Evolutionary conservation across 169 alveolate species (phyloP), one percentile per base, ranked within the genome.

Genomic region (Plasmodium cynomolgi): DNA sequence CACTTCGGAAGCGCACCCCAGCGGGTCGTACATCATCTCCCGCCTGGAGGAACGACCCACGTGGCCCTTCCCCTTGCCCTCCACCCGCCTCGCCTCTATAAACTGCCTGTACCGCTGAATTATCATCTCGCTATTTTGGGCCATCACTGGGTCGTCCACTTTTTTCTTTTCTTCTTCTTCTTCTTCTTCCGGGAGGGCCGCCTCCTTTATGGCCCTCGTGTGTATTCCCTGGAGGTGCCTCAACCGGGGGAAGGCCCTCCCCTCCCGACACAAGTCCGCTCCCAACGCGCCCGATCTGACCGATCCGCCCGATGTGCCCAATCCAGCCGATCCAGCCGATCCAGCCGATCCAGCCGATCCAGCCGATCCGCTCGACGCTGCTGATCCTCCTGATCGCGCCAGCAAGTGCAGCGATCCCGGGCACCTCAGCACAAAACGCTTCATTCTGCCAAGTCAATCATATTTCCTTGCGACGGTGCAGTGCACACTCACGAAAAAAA

Each of bases 21-120:
- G 84, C 3, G 23, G 29, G 3, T 81, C 31, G 71, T 44, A 31
- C 39, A 39, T 29, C 39, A 39, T 29, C 31, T 44, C 58, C 41
- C 58, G 50, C 7, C 20, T 17, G 71, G 71, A 23, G 71, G 82
- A 20, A 17, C 3, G 20, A 20, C 26, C 31, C 8, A 20, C 34
- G 2, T 2, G 8, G 33, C 33, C 81, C 47, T 56, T 56, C 39
- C 23, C 26, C 13, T 20, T 79, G 33, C 9, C 3, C 33, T 47
- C 74, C 41, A 7, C 26, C 54, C 23, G 81, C 73, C 58, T 4
- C 34, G 8, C 20, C 26, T 91, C 84, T 81, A 91, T 39, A 6
- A 81, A 71, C 47, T 91, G 3, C 83, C 56, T n/a, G 37, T 91
- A 91, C 34, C 75, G 81, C 20, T 91, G 92, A 81, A 91, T 82